Evolutionary conservation across 1,139 yeast genomes (phyloP).

Genomic region (Kodamaea derodonti): DNA sequence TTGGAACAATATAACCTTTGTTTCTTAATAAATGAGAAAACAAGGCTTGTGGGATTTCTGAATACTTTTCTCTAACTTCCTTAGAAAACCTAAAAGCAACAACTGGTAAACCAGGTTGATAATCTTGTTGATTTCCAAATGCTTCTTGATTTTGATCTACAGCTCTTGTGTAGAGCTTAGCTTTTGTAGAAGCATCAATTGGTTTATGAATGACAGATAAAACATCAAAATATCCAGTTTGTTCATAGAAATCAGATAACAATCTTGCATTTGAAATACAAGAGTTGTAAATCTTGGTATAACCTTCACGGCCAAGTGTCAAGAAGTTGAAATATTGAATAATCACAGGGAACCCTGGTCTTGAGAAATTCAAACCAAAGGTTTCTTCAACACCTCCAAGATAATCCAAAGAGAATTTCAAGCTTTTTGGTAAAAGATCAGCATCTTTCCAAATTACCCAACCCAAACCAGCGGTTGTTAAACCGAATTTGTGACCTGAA

Average conservation of each 20-base stretch:
- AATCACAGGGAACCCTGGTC: slow-evolving; percentile 89
- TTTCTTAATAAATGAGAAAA: slow-evolving; percentile 70
- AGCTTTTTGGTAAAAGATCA: slow-evolving; percentile 59
- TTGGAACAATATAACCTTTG: slow-evolving; percentile 86
- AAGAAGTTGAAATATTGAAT: slow-evolving; percentile 84
- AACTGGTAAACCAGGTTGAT: slow-evolving; percentile 80
- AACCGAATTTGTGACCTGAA: slow-evolving; percentile 93
- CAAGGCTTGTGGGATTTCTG: slow-evolving; percentile 83
- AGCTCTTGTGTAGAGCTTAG: slow-evolving; percentile 20
- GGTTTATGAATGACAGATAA: slow-evolving; percentile 75
- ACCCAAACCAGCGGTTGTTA: slow-evolving; percentile 87
- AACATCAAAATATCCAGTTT: slow-evolving; percentile 65
- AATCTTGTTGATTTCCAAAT: slow-evolving; percentile 20
- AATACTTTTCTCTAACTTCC: slow-evolving; percentile 54
- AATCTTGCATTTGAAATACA: slow-evolving; percentile 70
- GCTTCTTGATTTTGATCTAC: slow-evolving; percentile 14
- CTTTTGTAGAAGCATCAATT: slow-evolving; percentile 10
- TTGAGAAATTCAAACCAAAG: slow-evolving; percentile 80
- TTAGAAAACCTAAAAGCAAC: slow-evolving; percentile 78
- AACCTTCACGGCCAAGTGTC: slow-evolving; percentile 69
- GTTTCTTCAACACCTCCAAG: slow-evolving; percentile 89
- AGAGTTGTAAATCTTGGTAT: slow-evolving; percentile 54
- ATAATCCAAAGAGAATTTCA: slow-evolving; percentile 76
- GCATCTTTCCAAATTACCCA: slow-evolving; percentile 84
- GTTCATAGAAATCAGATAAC: slow-evolving; percentile 60